Percentiles rank a stretch among this genome's conserved stretches.
phyloP scores from a whole-genome alignment of 768 basidiomycete genomes.

The Pleurotus salmoneostramineus region DNA sequence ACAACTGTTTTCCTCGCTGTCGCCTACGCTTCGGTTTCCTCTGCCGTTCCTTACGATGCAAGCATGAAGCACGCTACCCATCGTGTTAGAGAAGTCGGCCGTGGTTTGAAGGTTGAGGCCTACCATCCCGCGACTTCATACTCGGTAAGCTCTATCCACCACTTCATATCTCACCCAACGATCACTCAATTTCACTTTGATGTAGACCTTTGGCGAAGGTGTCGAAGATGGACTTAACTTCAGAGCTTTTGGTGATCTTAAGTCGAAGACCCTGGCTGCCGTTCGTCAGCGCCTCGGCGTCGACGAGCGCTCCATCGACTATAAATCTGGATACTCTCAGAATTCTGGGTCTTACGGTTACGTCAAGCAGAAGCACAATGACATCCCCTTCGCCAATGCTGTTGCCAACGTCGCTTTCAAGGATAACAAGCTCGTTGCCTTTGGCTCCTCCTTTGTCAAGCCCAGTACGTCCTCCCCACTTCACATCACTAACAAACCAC shows the following conservation, averaged over 20 bases:
- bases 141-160: constrained; percentile 19
- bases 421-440: constrained; percentile 34
- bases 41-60: constrained; percentile 21
- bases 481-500: constrained; percentile 1
- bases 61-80: constrained; percentile 28
- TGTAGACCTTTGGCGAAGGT: constrained; percentile 25
- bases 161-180: neutral
- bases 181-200: neutral
- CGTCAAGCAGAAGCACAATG: constrained; percentile 21
- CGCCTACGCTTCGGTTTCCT: constrained; percentile 20
- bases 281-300: constrained; percentile 19
- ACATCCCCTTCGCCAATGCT: constrained; percentile 29
- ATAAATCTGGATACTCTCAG: constrained; percentile 20
- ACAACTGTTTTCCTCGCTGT: constrained; percentile 23
- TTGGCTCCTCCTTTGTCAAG: constrained; percentile 44
- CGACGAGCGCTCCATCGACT: constrained; percentile 14
- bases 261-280: constrained; percentile 19
- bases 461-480: constrained; percentile 22
- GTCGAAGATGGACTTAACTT: constrained; percentile 21
- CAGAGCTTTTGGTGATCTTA: constrained; percentile 16
- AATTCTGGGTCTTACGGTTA: constrained; percentile 20
- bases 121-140: constrained; percentile 33
- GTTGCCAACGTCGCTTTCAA: constrained; percentile 43
- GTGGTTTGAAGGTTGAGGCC: constrained; percentile 24
- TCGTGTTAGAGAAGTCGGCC: constrained; percentile 21